Evolutionary conservation across 2,329 filamentous ascomycete species (phyloP).

Genomic region (Aspergillus sojae): DNA sequence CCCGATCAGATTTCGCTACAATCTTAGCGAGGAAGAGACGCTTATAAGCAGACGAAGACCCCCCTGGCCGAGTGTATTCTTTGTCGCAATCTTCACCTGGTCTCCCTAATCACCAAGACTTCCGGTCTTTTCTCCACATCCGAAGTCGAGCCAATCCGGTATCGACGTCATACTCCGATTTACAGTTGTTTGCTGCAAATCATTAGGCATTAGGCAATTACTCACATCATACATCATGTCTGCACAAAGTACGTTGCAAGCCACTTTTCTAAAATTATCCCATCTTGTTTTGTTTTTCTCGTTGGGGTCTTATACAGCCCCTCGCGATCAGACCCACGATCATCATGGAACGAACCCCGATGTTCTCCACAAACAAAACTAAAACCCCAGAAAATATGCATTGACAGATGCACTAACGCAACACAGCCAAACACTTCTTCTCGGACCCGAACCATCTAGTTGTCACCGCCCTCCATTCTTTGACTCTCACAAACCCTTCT

Average conservation of each 20-base stretch:
- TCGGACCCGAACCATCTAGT: slow-evolving; percentile 80
- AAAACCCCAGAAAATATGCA: slow-evolving; percentile 7
- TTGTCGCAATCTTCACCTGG: background rate
- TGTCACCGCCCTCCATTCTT: slow-evolving; percentile 70
- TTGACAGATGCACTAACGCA: slow-evolving; percentile 21
- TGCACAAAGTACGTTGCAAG: slow-evolving; percentile 35
- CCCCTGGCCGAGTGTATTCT: background rate
- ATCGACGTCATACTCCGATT: slow-evolving; percentile 16
- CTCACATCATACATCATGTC: slow-evolving; percentile 29
- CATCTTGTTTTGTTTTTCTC: background rate
- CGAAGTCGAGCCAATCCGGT: slow-evolving; percentile 7
- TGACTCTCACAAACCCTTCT: slow-evolving; percentile 83
- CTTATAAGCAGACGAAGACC: slow-evolving; percentile 15
- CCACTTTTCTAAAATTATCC: background rate
- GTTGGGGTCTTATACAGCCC: background rate
- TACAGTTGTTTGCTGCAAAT: slow-evolving; percentile 6
- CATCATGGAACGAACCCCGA: slow-evolving; percentile 12
- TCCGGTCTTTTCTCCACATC: slow-evolving; percentile 11
- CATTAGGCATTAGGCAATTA: slow-evolving; percentile 16
- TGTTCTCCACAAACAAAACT: slow-evolving; percentile 16
- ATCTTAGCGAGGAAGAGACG: background rate
- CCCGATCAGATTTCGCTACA: background rate
- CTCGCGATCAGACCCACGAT: slow-evolving; percentile 13
- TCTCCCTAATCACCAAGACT: background rate
- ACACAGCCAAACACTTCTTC: slow-evolving; percentile 77